Evolutionary conservation across 108 stramenopile species (phyloP).

Genomic region (Bacterosira constricta): DNA sequence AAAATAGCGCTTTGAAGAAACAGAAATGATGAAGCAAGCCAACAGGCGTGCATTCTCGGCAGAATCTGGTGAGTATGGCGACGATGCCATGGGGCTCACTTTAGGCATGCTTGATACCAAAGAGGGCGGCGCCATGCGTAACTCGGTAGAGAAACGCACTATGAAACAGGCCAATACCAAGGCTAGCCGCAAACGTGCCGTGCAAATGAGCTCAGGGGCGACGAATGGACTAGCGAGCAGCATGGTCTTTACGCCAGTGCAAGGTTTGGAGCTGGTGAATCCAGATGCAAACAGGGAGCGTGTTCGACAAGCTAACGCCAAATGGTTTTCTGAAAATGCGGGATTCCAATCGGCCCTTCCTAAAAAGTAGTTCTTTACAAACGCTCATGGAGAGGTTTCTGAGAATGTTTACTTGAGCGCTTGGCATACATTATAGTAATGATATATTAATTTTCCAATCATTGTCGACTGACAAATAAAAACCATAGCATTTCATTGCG

Average conservation of each 20-base stretch:
- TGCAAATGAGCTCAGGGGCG: constrained; percentile 58
- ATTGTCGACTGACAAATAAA: too few species aligned
- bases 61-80: constrained; percentile 90
- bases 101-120: constrained; percentile 85
- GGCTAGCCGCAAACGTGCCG: constrained; percentile 65
- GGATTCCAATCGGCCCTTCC: constrained; percentile 88
- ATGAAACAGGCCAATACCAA: constrained; percentile 84
- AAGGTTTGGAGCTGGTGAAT: constrained; percentile 90
- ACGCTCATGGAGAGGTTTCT: too few species aligned
- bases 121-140: constrained; percentile 76
- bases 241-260: constrained; percentile 86
- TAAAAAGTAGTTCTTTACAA: constrained; percentile 41
- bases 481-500: too few species aligned
- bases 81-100: constrained; percentile 94
- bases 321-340: constrained; percentile 88
- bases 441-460: too few species aligned
- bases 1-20: constrained; percentile 80
- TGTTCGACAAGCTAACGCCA: constrained; percentile 77
- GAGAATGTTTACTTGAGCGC: too few species aligned
- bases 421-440: too few species aligned
- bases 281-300: constrained; percentile 80
- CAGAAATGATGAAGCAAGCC: constrained; percentile 93
- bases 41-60: constrained; percentile 87
- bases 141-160: constrained; percentile 73
- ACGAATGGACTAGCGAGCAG: constrained; percentile 82